Percentiles rank a stretch among this genome's conserved stretches.
phyloP scores from a whole-genome alignment of 129 eudicot genomes.

The Apium graveolens region DNA sequence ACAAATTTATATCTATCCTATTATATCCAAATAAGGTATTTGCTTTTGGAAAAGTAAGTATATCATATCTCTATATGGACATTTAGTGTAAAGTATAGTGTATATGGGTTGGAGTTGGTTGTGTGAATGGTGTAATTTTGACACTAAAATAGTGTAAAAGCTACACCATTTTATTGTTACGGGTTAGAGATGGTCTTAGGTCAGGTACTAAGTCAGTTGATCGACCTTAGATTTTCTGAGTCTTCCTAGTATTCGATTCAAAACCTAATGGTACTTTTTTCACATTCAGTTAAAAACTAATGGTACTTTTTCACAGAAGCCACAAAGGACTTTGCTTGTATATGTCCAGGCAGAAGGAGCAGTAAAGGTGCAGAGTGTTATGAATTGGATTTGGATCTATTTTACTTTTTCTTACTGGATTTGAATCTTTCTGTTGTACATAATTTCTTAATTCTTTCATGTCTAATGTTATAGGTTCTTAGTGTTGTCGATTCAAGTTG shows the following conservation, averaged over 20 bases:
- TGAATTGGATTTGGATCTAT: background rate
- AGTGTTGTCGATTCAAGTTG: slow-evolving; percentile 81
- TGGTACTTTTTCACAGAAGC: slow-evolving; percentile 46
- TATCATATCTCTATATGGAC: too few species aligned
- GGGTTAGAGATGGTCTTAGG: too few species aligned
- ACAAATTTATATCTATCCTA: too few species aligned
- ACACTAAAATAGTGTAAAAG: too few species aligned
- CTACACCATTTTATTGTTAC: too few species aligned
- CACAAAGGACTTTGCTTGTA: slow-evolving; percentile 70
- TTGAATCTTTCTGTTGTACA: slow-evolving; percentile 1
- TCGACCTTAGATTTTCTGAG: slow-evolving; percentile 2
- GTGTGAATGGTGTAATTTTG: too few species aligned
- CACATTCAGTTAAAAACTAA: slow-evolving; percentile 17
- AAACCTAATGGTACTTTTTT: slow-evolving; percentile 13
- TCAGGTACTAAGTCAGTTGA: background rate
- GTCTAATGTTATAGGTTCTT: slow-evolving; percentile 56
- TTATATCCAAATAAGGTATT: too few species aligned
- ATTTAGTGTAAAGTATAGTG: too few species aligned
- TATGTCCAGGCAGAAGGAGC: slow-evolving; percentile 99
- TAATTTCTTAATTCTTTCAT: slow-evolving; percentile 7
- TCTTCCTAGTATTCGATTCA: background rate
- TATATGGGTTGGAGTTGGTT: too few species aligned
- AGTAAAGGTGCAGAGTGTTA: slow-evolving; percentile 52
- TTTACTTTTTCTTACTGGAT: background rate
- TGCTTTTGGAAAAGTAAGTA: too few species aligned